Evolutionary conservation across 2,329 filamentous ascomycete species (phyloP).

Genomic region (Colletotrichum lentis): DNA sequence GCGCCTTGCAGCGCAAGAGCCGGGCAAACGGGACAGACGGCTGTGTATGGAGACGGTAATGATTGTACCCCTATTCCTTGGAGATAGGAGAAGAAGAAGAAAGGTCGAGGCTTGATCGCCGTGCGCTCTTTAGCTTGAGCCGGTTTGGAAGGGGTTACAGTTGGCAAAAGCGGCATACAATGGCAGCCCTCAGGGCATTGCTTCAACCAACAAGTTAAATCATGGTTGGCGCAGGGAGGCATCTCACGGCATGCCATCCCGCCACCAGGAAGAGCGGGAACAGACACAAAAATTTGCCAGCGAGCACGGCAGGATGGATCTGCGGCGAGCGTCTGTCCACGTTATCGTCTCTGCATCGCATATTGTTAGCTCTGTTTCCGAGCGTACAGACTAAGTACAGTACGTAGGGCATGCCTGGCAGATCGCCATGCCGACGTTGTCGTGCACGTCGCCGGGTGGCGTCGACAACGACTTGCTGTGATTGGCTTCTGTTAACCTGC

Average conservation of each 20-base stretch:
- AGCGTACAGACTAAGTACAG: too few species aligned
- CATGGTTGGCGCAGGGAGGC: constrained; percentile 9
- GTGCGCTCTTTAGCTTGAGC: background rate
- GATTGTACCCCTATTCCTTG: constrained; percentile 3
- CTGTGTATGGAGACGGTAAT: constrained; percentile 3
- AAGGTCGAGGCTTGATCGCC: constrained; percentile 1
- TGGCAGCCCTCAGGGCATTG: constrained; percentile 8
- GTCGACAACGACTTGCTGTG: constrained; percentile 16
- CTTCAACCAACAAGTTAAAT: constrained; percentile 11
- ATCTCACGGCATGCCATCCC: constrained; percentile 5
- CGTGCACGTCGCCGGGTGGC: constrained; percentile 18
- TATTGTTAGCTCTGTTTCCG: constrained; percentile 4
- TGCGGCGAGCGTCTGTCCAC: background rate
- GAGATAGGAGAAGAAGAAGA: constrained; percentile 19
- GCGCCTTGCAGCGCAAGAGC: constrained; percentile 29
- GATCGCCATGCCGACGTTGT: constrained; percentile 11
- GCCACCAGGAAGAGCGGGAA: constrained; percentile 9
- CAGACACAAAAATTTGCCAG: constrained; percentile 22
- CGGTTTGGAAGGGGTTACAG: background rate
- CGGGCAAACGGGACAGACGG: constrained; percentile 27
- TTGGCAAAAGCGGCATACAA: constrained; percentile 1
- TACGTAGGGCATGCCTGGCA: constrained; percentile 18
- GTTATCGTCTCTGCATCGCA: background rate
- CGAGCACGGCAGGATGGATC: background rate
- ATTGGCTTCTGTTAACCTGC: constrained; percentile 2